These are phyloP conservation scores for Ganoderma multipileum DNA, from an alignment of 1,284 basidiomycete species.

Conservation along the genomic window DNA sequence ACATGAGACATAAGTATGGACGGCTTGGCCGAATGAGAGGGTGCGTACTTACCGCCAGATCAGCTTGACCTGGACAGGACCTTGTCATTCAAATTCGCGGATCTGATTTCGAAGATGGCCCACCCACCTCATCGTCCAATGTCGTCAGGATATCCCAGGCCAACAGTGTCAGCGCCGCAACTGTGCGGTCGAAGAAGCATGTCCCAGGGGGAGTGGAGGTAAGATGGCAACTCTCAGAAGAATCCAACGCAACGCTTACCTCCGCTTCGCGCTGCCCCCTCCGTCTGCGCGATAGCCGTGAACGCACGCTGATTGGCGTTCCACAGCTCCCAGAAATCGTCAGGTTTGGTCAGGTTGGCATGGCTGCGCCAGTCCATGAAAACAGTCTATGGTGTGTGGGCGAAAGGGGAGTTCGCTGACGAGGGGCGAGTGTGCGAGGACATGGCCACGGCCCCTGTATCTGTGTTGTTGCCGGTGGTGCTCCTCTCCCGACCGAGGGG, in stretches of 20 bases:
- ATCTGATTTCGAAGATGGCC: constrained; percentile 9
- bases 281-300: constrained; percentile 18
- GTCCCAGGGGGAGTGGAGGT: not conserved
- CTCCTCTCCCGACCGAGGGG: constrained; percentile 4
- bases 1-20: not conserved
- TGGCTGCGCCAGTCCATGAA: constrained; percentile 15
- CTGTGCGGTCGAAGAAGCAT: constrained; percentile 30
- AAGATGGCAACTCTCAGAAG: not conserved
- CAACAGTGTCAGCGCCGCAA: constrained; percentile 49
- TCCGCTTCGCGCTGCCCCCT: constrained; percentile 25
- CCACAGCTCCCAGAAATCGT: constrained; percentile 13
- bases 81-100: constrained; percentile 4
- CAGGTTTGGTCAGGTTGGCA: constrained; percentile 10
- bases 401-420: not conserved
- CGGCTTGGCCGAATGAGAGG: not conserved
- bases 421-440: not conserved
- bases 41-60: constrained; percentile 34
- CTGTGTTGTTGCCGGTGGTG: not conserved
- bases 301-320: constrained; percentile 16
- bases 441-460: not conserved
- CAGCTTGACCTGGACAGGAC: constrained; percentile 20
- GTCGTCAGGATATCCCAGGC: constrained; percentile 50
- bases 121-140: constrained; percentile 46
- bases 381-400: not conserved
- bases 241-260: constrained; percentile 17